Base-by-base conservation (phyloP, 1,284 basidiomycete genomes). In the Paramarasmius palmivorus region DNA sequence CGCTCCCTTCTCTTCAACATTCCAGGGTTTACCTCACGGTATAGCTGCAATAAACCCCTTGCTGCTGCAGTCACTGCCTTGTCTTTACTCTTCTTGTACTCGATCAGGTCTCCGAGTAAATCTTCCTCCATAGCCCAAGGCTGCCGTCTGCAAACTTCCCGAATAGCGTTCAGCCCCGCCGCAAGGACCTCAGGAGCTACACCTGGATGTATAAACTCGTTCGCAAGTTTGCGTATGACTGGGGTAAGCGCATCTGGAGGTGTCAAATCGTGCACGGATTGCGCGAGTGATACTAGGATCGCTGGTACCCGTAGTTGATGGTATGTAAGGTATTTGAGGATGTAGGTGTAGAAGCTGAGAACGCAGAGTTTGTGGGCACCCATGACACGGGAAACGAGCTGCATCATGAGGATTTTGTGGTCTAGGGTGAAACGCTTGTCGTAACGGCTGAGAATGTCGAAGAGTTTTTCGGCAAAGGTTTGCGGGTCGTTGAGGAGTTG, bases 121-220 rank as follows among this genome's bases (percentile, higher is more conserved):
- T 97, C 95, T 63, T 95, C 92, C 57, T 93, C 91, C 90, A 99
- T 98, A 51, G 90, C 88, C 93, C 94, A 96, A 4, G 96, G 94
- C 68, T 99, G 97, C 32, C 96, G 73, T 37, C 90, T 74, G 67
- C 93, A 98, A 23, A 99, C 87, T 71, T 99, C 96, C 36, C 95
- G 81, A 44, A 99, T 93, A 19, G 93, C 84, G 68, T 99, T 99
- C 63, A 99, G 77, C 35, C 97, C 97, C 0, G 96, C 97, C 0
- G 95, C 89, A 53, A 98, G 92, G 62, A 99, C 95, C 70, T 99
- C 95, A 58, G 88, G 83, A 2, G 93, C 93, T 3, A 99, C 97
- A 57, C 97, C 97, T 0, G 96, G 96, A 70, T 99, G 96, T 2
- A 99, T 92, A 63, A 99, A 99, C 65, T 98, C 94, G 63, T 92